Conservation (phyloP, 2,329 filamentous ascomycete genomes). For the Pyricularia sp. region DNA sequence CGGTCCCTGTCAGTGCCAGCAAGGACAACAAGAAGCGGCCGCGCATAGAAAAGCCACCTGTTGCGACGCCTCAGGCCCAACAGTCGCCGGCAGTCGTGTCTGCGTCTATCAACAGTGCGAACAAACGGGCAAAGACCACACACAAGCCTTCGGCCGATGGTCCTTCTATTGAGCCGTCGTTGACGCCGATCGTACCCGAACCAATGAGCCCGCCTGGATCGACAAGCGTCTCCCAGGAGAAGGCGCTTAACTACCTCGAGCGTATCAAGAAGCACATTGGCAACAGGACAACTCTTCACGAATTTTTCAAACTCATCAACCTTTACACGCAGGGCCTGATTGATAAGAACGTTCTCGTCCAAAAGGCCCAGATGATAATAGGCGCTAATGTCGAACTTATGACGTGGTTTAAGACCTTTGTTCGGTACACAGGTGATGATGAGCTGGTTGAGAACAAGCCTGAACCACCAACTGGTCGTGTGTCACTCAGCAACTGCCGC, state of each 20-base stretch:
- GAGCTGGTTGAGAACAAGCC: constrained; percentile 68
- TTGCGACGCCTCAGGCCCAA: neutral
- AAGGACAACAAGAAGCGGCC: constrained; percentile 88
- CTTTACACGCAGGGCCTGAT: constrained; percentile 89
- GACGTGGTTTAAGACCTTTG: constrained; percentile 73
- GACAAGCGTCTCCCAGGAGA: constrained; percentile 57
- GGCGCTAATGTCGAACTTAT: constrained; percentile 82
- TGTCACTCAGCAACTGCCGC: constrained; percentile 91
- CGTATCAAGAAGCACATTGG: constrained; percentile 91
- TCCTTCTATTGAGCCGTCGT: constrained; percentile 63
- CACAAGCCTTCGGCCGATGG: constrained; percentile 51
- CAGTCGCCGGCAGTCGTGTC: constrained; percentile 19
- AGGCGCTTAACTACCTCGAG: constrained; percentile 86
- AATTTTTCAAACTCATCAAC: constrained; percentile 95
- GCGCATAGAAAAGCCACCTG: constrained; percentile 40
- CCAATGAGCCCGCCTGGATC: constrained; percentile 53
- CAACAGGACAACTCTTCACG: constrained; percentile 84
- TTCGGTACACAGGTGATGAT: constrained; percentile 65
- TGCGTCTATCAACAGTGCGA: constrained; percentile 17
- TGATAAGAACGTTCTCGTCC: constrained; percentile 67
- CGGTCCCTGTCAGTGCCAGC: constrained; percentile 63
- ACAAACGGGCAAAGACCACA: constrained; percentile 61
- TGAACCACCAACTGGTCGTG: constrained; percentile 60
- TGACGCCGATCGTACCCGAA: constrained; percentile 79
- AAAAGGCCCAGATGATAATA: constrained; percentile 75